Evolutionary conservation across 495 filamentous ascomycete species (phyloP).

Genomic region (Penicillium goetzii): DNA sequence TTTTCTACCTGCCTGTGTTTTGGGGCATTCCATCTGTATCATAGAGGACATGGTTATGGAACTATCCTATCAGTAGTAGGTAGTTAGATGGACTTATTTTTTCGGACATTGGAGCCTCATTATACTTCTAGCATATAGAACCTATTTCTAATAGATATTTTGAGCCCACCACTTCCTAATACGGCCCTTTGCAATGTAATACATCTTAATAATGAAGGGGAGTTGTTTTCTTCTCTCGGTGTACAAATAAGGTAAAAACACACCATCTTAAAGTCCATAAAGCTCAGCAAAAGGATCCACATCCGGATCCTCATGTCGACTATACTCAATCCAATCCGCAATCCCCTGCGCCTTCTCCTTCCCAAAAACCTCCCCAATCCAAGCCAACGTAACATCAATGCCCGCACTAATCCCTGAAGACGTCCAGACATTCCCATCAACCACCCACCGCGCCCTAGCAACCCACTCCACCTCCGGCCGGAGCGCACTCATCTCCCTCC

Average conservation of each 20-base stretch:
- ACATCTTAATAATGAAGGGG: not conserved
- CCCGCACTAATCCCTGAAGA: conserved; percentile 64
- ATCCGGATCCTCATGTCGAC: conserved; percentile 19
- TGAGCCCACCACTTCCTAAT: not conserved
- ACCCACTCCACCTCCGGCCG: conserved; percentile 61
- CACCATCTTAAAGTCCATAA: conserved; percentile 17
- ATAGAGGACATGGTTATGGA: not conserved
- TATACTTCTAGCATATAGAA: not conserved
- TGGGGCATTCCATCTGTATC: not conserved
- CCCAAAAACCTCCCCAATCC: conserved; percentile 30
- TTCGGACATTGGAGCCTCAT: not conserved
- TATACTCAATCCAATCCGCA: conserved; percentile 26
- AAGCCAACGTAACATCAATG: conserved; percentile 59
- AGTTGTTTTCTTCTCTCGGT: not conserved
- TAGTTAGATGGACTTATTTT: not conserved
- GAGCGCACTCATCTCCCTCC: conserved; percentile 34
- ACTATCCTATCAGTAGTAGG: not conserved
- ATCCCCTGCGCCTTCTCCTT: conserved; percentile 20
- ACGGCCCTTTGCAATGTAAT: not conserved
- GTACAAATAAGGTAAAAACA: not conserved
- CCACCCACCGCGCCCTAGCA: conserved; percentile 63
- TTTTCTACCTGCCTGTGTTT: not conserved
- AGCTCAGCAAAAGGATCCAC: conserved; percentile 32
- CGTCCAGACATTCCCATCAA: conserved; percentile 71
- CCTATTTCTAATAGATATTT: too few species aligned